These are phyloP conservation scores for Pleurotus tuoliensis DNA, from an alignment of 768 basidiomycete species.

Conservation along the genomic window DNA sequence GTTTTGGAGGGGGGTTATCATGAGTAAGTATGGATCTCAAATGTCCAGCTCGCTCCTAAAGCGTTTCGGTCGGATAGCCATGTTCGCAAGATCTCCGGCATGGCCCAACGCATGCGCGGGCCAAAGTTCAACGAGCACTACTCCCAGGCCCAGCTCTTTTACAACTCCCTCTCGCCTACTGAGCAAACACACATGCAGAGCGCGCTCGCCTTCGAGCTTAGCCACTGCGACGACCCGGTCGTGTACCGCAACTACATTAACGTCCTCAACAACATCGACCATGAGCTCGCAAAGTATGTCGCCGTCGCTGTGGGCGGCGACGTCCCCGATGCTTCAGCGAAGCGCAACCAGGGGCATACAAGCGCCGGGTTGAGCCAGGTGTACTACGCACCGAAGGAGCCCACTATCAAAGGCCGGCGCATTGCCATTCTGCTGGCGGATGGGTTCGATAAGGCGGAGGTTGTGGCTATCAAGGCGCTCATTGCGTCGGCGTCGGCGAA, in stretches of 20 bases:
- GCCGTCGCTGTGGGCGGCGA: conserved; percentile 62
- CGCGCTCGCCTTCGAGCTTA: conserved; percentile 80
- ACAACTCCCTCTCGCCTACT: conserved; percentile 66
- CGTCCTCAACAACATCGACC: conserved; percentile 68
- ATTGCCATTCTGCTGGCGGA: conserved; percentile 77
- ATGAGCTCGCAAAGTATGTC: conserved; percentile 66
- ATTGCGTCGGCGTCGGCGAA: conserved; percentile 52
- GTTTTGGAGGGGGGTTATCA: conserved; percentile 51
- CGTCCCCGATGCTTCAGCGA: conserved; percentile 47
- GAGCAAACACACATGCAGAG: conserved; percentile 71
- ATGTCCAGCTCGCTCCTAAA: too few relatives aligned
- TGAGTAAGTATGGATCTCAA: conserved; percentile 35
- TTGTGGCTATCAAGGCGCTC: conserved; percentile 52
- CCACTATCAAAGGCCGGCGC: conserved; percentile 61
- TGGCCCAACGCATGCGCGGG: conserved; percentile 60
- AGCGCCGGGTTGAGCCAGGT: conserved; percentile 57
- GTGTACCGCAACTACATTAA: conserved; percentile 69
- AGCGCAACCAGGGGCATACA: conserved; percentile 55
- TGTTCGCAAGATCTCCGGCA: conserved; percentile 45
- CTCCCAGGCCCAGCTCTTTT: conserved; percentile 76
- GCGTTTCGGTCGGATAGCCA: conserved; percentile 27
- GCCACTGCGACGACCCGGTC: conserved; percentile 72
- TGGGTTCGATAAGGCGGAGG: conserved; percentile 62
- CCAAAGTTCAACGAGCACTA: conserved; percentile 77
- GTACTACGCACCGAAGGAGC: conserved; percentile 48